phyloP scores from a whole-genome alignment of 768 basidiomycete species.

The Mycena vulgaris region DNA sequence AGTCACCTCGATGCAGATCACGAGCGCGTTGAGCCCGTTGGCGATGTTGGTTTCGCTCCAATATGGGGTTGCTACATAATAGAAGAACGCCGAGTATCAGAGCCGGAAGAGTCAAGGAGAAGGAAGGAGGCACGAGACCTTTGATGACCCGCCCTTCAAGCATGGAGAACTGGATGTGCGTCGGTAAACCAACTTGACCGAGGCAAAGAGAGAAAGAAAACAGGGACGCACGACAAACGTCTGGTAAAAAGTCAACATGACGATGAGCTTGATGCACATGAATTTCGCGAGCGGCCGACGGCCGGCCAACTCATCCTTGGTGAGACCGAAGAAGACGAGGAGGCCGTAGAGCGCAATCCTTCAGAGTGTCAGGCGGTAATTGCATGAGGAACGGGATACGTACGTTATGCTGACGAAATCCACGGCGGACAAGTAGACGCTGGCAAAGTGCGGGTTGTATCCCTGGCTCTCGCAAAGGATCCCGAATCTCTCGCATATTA shows the following conservation, averaged over 20 bases:
- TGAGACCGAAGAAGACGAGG: conserved; percentile 86
- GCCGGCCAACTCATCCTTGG: conserved; percentile 81
- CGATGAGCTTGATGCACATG: conserved; percentile 87
- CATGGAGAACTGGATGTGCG: conserved; percentile 70
- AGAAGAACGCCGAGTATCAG: background rate
- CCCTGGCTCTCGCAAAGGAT: conserved; percentile 79
- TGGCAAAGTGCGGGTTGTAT: conserved; percentile 73
- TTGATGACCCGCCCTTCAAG: conserved; percentile 82
- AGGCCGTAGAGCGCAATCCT: conserved; percentile 92
- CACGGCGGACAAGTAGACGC: conserved; percentile 77
- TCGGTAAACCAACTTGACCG: background rate
- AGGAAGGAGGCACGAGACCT: conserved; percentile 49
- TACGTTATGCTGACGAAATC: conserved; percentile 90
- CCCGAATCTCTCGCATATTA: conserved; percentile 78
- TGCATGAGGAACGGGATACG: conserved; percentile 25
- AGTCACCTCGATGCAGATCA: conserved; percentile 86
- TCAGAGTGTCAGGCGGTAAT: background rate
- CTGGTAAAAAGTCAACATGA: conserved; percentile 94
- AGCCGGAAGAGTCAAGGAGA: too few relatives aligned
- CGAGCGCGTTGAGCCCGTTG: conserved; percentile 85
- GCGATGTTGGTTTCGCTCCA: conserved; percentile 91
- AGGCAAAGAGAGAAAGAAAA: background rate
- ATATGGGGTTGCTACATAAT: conserved; percentile 72
- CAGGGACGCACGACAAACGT: conserved; percentile 71
- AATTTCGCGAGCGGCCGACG: conserved; percentile 89